A percentile compares a stretch with the other conserved stretches of the same genome.
Evolutionary conservation across 2,329 filamentous ascomycete species (phyloP).

Genomic region (Diaporthe australafricana): DNA sequence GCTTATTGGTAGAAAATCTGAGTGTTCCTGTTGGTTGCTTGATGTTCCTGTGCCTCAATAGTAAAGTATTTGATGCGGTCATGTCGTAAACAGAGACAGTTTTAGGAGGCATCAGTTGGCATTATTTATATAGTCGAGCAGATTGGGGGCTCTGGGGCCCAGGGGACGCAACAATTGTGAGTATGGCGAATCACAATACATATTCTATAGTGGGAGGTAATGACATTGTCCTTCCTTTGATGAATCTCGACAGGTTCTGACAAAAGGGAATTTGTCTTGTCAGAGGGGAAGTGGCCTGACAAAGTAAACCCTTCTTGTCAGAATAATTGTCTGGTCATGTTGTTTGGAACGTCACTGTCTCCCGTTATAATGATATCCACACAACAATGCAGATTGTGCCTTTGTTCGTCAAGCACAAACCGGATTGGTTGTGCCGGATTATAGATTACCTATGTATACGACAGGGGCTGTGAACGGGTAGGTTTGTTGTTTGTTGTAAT

Average conservation of each 20-base stretch:
- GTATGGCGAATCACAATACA: background rate
- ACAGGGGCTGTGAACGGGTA: too few relatives aligned
- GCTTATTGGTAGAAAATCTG: background rate
- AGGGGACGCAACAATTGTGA: background rate
- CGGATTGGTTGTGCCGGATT: too few relatives aligned
- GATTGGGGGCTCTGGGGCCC: too few relatives aligned
- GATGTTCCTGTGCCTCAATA: background rate
- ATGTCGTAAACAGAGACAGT: background rate
- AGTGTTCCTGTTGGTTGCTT: background rate
- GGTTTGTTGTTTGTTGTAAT: too few relatives aligned
- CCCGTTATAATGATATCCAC: background rate
- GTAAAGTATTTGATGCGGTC: background rate
- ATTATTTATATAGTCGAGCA: background rate
- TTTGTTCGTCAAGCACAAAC: background rate
- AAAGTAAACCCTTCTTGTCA: background rate
- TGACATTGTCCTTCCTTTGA: background rate
- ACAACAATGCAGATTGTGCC: background rate
- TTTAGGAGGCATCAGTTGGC: background rate
- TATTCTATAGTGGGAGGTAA: background rate
- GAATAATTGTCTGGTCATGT: background rate
- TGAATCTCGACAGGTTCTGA: background rate
- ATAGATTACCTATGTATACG: too few relatives aligned
- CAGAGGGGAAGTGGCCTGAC: background rate
- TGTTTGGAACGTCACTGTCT: background rate
- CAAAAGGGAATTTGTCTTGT: background rate